Conservation (phyloP, 1,284 basidiomycete genomes). For the Fomes fomentarius region DNA sequence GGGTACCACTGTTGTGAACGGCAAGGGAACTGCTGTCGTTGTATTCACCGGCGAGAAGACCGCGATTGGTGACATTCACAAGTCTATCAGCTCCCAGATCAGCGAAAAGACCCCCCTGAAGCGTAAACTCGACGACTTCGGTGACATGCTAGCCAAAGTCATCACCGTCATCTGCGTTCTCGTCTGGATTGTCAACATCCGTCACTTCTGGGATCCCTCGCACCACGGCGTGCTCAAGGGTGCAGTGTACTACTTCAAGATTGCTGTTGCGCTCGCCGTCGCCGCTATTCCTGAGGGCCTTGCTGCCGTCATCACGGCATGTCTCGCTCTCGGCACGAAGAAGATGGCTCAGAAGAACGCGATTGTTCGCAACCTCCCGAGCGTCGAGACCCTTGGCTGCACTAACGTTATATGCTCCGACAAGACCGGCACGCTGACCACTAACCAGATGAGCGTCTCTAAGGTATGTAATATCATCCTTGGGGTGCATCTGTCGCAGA, state of each 20-base stretch:
- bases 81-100: constrained; percentile 88
- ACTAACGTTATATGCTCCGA: constrained; percentile 98
- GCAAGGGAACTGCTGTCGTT: constrained; percentile 83
- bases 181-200: constrained; percentile 94
- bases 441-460: constrained; percentile 95
- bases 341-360: constrained; percentile 99
- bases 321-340: constrained; percentile 92
- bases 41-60: constrained; percentile 85
- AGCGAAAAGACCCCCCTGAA: constrained; percentile 94
- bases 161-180: constrained; percentile 94
- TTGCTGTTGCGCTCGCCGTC: constrained; percentile 94
- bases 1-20: constrained; percentile 95
- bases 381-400: constrained; percentile 94
- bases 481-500: too few relatives aligned
- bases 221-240: constrained; percentile 90
- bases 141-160: constrained; percentile 94
- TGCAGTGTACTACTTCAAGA: constrained; percentile 97
- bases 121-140: constrained; percentile 95
- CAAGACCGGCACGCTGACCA: constrained; percentile 95
- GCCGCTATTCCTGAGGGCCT: constrained; percentile 96
- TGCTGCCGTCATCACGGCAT: constrained; percentile 96
- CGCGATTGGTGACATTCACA: constrained; percentile 94
- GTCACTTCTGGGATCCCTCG: constrained; percentile 91
- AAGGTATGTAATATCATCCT: constrained; percentile 54
- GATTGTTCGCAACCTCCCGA: constrained; percentile 94